Evolutionary conservation across 2,329 filamentous ascomycete genomes (phyloP).

Genomic region (Alternaria ventricosa): DNA sequence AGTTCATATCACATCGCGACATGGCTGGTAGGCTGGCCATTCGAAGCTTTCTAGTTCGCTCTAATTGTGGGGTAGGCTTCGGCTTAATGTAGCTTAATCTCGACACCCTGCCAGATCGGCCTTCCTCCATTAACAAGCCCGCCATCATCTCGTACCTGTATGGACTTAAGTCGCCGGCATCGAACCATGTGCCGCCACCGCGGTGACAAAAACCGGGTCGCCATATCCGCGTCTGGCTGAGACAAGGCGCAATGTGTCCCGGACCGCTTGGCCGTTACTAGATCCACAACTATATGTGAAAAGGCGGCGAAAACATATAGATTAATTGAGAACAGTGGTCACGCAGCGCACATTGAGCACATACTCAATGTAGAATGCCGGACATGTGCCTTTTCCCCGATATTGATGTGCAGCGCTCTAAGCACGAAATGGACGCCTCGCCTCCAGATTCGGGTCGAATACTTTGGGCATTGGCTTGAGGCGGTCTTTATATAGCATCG

Average conservation of each 20-base stretch:
- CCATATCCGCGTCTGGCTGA: conserved; percentile 3
- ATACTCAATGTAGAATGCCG: conserved; percentile 13
- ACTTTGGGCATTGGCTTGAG: neutral
- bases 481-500: conserved; percentile 29
- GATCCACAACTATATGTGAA: conserved; percentile 21
- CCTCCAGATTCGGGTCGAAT: conserved; percentile 15
- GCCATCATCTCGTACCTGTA: neutral
- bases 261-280: conserved; percentile 46
- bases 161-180: neutral
- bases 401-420: conserved; percentile 26
- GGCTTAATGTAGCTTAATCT: conserved; percentile 24
- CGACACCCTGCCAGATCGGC: conserved; percentile 3
- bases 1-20: neutral
- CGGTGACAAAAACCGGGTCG: conserved; percentile 7
- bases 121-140: conserved; percentile 1
- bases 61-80: conserved; percentile 14
- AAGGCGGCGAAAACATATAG: conserved; percentile 41
- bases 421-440: conserved; percentile 16
- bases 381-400: conserved; percentile 26
- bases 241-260: conserved; percentile 24
- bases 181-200: conserved; percentile 5
- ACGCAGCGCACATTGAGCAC: conserved; percentile 22
- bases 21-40: neutral
- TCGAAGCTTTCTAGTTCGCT: conserved; percentile 2
- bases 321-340: conserved; percentile 43